A percentile compares a stretch with the other conserved stretches of the same genome.
phyloP scores from a whole-genome alignment of 768 basidiomycete genomes.

The Mrakia blollopis region DNA sequence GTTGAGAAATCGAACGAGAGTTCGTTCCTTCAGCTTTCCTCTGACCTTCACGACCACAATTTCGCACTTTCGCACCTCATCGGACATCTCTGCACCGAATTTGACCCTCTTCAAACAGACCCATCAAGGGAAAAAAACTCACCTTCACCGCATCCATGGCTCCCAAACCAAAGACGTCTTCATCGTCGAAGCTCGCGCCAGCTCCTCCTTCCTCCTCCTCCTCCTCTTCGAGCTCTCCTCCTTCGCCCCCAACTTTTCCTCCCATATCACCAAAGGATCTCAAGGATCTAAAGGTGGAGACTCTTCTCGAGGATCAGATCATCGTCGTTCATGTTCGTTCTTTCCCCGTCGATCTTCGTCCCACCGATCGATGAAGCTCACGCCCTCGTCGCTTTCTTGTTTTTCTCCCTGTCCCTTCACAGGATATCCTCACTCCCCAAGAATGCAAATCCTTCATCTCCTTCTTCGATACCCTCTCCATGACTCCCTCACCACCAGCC shows the following conservation, averaged over 20 bases:
- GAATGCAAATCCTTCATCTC: constrained; percentile 20
- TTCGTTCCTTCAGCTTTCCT: not conserved
- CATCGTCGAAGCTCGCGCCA: not conserved
- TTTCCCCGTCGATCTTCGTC: not conserved
- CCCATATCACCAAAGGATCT: constrained; percentile 16
- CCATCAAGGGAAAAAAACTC: not conserved
- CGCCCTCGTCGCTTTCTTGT: not conserved
- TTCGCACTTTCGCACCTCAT: too few relatives aligned
- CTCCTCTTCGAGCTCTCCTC: constrained; percentile 1
- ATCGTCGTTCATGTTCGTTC: constrained; percentile 26
- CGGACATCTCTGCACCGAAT: too few relatives aligned
- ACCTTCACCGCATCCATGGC: not conserved
- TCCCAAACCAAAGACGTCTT: not conserved
- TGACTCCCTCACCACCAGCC: constrained; percentile 24
- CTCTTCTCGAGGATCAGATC: constrained; percentile 26
- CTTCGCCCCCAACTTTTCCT: constrained; percentile 2
- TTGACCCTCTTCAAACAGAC: too few relatives aligned
- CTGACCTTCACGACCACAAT: not conserved
- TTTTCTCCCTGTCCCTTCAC: not conserved
- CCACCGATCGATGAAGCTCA: not conserved
- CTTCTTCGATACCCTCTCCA: constrained; percentile 13
- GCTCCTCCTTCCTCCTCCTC: constrained; percentile 8
- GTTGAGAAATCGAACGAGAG: constrained; percentile 1
- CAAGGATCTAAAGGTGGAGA: constrained; percentile 23
- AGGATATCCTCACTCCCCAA: constrained; percentile 23